A percentile compares a stretch with the other conserved stretches of the same genome.
These are phyloP conservation scores for Zygosaccharomyces lentus DNA, from an alignment of 805 yeast species.

Conservation along the genomic window DNA sequence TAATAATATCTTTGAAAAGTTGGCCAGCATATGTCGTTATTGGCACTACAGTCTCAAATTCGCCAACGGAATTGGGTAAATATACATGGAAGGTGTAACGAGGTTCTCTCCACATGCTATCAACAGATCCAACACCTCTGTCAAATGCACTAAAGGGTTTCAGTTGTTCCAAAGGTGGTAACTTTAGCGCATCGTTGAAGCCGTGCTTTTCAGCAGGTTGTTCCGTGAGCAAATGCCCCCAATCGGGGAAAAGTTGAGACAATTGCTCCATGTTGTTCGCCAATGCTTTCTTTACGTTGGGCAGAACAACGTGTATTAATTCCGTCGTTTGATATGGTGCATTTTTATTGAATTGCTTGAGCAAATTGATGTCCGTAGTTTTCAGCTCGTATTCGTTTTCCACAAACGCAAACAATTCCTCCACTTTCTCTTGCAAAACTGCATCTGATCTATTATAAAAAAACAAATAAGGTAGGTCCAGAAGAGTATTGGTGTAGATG, in stretches of 20 bases:
- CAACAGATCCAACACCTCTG: slow-evolving; percentile 48
- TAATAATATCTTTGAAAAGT: slow-evolving; percentile 67
- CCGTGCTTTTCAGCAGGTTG: slow-evolving; percentile 31
- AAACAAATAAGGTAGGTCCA: slow-evolving; percentile 62
- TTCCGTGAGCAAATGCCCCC: slow-evolving; percentile 34
- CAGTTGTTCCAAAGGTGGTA: slow-evolving; percentile 40
- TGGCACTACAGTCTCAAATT: slow-evolving; percentile 64
- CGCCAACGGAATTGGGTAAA: slow-evolving; percentile 43
- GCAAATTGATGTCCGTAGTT: slow-evolving; percentile 19
- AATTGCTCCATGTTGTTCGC: slow-evolving; percentile 42
- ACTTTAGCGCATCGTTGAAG: slow-evolving; percentile 31
- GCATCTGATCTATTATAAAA: slow-evolving; percentile 39
- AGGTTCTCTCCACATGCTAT: slow-evolving; percentile 64
- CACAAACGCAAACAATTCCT: slow-evolving; percentile 46
- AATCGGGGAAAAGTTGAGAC: slow-evolving; percentile 38
- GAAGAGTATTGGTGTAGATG: slow-evolving; percentile 54
- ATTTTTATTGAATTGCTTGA: slow-evolving; percentile 26
- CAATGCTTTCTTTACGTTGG: slow-evolving; percentile 42
- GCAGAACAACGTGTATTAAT: slow-evolving; percentile 47
- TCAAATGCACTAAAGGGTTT: slow-evolving; percentile 32
- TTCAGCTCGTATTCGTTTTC: slow-evolving; percentile 25
- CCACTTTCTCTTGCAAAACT: slow-evolving; percentile 34
- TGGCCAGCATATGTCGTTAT: slow-evolving; percentile 50
- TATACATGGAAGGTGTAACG: slow-evolving; percentile 60
- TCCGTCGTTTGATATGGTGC: slow-evolving; percentile 50